Evolutionary conservation across 2,329 filamentous ascomycete species (phyloP).

Genomic region (Samsoniella hepiali): DNA sequence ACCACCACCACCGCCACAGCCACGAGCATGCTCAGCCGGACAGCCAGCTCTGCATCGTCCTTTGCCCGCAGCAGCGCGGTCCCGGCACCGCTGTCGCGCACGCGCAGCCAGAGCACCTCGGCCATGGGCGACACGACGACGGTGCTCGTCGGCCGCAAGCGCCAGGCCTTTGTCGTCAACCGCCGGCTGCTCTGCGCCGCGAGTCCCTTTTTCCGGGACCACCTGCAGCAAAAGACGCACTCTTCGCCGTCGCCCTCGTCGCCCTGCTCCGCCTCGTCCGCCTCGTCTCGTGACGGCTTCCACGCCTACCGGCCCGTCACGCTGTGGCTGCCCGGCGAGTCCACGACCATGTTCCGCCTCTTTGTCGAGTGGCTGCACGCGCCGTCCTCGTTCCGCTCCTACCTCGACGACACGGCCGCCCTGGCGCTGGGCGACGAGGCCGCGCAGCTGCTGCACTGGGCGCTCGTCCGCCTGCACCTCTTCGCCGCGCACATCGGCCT

Average conservation of each 20-base stretch:
- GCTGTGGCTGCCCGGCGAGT: constrained; percentile 45
- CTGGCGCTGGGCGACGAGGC: constrained; percentile 28
- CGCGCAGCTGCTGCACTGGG: constrained; percentile 49
- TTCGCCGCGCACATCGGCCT: constrained; percentile 53
- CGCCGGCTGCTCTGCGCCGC: constrained; percentile 44
- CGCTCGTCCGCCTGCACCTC: constrained; percentile 54
- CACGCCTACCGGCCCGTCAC: constrained; percentile 28
- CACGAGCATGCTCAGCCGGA: too few species aligned
- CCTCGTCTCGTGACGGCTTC: constrained; percentile 13
- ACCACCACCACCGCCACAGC: neutral
- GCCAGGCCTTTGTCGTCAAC: constrained; percentile 42
- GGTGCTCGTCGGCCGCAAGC: constrained; percentile 42
- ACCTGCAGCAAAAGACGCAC: constrained; percentile 35
- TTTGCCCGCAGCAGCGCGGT: neutral
- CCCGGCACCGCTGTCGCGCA: neutral
- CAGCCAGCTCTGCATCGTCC: too few species aligned
- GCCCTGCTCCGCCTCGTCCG: constrained; percentile 10
- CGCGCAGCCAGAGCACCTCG: constrained; percentile 7
- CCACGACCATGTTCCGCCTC: constrained; percentile 50
- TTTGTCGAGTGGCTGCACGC: constrained; percentile 53
- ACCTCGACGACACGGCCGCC: constrained; percentile 41
- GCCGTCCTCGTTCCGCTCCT: constrained; percentile 38
- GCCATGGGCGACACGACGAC: constrained; percentile 28
- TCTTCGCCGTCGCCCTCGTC: neutral
- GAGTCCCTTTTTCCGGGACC: constrained; percentile 47